Evolutionary conservation across 2,329 filamentous ascomycete species (phyloP).

Genomic region (Apiospora hydei): DNA sequence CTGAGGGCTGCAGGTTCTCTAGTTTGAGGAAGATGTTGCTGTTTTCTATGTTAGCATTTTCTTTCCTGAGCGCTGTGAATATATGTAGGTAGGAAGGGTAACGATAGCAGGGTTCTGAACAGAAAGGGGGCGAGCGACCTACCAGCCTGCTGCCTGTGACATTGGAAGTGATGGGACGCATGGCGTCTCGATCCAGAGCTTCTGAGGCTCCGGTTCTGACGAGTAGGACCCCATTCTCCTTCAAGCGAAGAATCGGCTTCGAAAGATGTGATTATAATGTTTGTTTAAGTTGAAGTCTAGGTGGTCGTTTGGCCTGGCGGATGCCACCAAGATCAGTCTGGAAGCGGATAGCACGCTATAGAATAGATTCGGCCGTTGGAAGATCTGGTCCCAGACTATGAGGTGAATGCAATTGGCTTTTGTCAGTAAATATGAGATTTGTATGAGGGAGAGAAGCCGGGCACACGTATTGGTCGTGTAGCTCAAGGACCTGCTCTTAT

Average conservation of each 20-base stretch:
- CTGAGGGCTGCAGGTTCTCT: conserved; percentile 83
- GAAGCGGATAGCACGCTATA: background rate
- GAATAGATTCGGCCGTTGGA: background rate
- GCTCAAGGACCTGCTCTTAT: background rate
- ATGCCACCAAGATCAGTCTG: background rate
- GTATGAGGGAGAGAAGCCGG: background rate
- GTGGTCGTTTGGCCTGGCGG: background rate
- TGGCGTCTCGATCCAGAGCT: conserved; percentile 76
- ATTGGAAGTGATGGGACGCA: conserved; percentile 71
- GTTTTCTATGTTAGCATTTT: conserved; percentile 23
- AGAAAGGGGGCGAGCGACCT: conserved; percentile 38
- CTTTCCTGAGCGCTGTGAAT: background rate
- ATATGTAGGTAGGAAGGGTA: background rate
- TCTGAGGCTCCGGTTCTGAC: conserved; percentile 46
- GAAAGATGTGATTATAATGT: background rate
- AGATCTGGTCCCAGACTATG: background rate
- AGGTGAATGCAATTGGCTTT: background rate
- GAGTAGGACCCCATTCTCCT: conserved; percentile 50
- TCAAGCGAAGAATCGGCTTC: background rate
- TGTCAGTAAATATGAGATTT: too few relatives aligned
- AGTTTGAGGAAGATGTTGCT: conserved; percentile 85
- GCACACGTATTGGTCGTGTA: too few relatives aligned
- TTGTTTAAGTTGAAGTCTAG: background rate
- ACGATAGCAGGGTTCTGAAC: background rate
- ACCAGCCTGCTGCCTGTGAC: conserved; percentile 77